These are phyloP conservation scores for Plantago elongata DNA, from an alignment of 257 asterid species.

Conservation along the genomic window DNA sequence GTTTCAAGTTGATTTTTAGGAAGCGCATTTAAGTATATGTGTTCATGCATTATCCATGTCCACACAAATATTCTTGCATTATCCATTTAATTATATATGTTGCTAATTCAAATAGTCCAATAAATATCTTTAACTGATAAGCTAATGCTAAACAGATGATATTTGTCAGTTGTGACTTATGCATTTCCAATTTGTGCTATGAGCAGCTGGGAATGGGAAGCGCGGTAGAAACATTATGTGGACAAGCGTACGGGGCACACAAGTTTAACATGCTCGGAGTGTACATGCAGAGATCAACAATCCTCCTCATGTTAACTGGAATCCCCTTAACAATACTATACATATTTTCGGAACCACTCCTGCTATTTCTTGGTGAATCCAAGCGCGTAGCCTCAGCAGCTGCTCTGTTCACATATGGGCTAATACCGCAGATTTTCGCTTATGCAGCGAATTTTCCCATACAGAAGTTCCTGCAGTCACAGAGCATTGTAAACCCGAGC, in stretches of 20 bases:
- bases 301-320: constrained; percentile 41
- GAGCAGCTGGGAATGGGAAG: constrained; percentile 75
- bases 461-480: constrained; percentile 57
- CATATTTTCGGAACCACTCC: constrained; percentile 39
- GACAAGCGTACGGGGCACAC: constrained; percentile 64
- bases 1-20: no score
- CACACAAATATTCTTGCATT: no score
- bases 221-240: constrained; percentile 71
- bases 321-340: constrained; percentile 32
- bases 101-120: no score
- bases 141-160: not conserved
- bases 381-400: constrained; percentile 40
- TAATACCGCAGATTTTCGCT: constrained; percentile 62
- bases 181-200: not conserved
- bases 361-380: constrained; percentile 46
- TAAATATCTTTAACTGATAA: no score
- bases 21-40: no score
- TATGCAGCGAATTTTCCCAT: constrained; percentile 56
- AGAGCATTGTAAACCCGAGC: constrained; percentile 60
- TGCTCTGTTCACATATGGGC: constrained; percentile 43
- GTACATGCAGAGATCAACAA: constrained; percentile 61
- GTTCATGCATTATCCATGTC: no score
- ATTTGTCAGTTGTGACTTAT: not conserved
- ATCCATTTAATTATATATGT: no score
- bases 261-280: constrained; percentile 51